Conservation (phyloP, 2,329 filamentous ascomycete species). For the Aspergillus fischeri region DNA sequence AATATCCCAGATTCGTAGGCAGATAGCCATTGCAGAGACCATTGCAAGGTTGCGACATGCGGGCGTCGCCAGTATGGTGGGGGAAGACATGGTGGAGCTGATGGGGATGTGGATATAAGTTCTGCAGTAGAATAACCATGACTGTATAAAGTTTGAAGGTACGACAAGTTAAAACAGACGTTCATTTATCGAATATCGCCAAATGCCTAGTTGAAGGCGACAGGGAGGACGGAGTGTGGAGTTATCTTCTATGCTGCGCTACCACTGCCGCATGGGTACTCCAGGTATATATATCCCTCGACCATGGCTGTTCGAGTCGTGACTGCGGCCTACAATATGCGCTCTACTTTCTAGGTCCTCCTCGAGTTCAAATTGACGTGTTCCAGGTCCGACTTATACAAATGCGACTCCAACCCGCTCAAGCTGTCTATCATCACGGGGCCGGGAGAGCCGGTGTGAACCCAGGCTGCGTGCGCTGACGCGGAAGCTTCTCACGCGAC, state of each 20-base stretch:
- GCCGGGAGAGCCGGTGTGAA: slow-evolving; percentile 19
- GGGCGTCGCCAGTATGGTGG: neutral
- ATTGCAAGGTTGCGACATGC: neutral
- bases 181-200: no score
- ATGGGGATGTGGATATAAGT: neutral
- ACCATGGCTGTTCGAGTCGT: neutral
- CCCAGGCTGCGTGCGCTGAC: slow-evolving; percentile 36
- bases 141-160: no score
- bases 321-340: no score
- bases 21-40: no score
- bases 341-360: neutral
- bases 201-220: no score
- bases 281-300: neutral
- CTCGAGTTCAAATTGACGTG: neutral
- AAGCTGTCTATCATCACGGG: slow-evolving; percentile 7
- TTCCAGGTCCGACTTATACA: slow-evolving; percentile 6
- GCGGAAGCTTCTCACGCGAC: slow-evolving; percentile 40
- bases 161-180: no score
- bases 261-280: no score
- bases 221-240: no score
- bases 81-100: neutral
- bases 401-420: slow-evolving; percentile 1
- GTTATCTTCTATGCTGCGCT: no score
- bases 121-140: no score
- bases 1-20: no score